Evolutionary conservation across 2,329 filamentous ascomycete species (phyloP), one percentile per base, ranked within the genome.

Genomic region (Apiospora sp.): DNA sequence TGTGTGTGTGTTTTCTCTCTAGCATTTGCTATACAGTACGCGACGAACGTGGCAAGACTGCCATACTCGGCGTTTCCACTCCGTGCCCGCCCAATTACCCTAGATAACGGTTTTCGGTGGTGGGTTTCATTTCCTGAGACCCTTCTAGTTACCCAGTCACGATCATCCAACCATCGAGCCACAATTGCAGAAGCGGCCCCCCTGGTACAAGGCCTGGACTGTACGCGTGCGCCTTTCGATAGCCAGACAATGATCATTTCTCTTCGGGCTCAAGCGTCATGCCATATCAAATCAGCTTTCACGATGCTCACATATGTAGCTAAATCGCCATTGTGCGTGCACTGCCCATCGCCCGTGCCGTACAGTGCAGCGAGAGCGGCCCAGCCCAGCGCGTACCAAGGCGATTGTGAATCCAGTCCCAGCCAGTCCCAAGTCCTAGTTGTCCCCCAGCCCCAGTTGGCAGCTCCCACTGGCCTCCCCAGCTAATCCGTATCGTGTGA

Each of bases 91-190:
- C 58, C 58, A 41, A 64, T 64, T 64, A 64, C 22, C 58, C 58
- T 64, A 64, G 58, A 64, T 64, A 64, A 64, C 58, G 58, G 58
- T 64, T 41, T 64, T 64, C 58, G 58, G 30, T 41, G 58, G 58
- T 64, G 58, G 58, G 58, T 64, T 64, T 64, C 58, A 64, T 64
- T 64, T 64, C 58, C 34, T 64, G 58, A 64, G 58, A 64, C 58
- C 58, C 58, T 64, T 64, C 58, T 64, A 41, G 58, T 64, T 64
- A 41, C 58, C 58, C 58, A 64, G 58, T 64, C 58, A 64, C 58
- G 30, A 64, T 64, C 58, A 41, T 64, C 58, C 58, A 64, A 64
- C 58, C 58, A 64, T 64, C 58, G 58, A 37, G 58, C 58, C 58
- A 64, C 24, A 64, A n/a, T 64, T 64, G 58, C 58, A 64, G 34